A percentile compares a stretch with the other conserved stretches of the same genome.
phyloP scores from a whole-genome alignment of 1,139 yeast species.

The Taphrina populina region DNA sequence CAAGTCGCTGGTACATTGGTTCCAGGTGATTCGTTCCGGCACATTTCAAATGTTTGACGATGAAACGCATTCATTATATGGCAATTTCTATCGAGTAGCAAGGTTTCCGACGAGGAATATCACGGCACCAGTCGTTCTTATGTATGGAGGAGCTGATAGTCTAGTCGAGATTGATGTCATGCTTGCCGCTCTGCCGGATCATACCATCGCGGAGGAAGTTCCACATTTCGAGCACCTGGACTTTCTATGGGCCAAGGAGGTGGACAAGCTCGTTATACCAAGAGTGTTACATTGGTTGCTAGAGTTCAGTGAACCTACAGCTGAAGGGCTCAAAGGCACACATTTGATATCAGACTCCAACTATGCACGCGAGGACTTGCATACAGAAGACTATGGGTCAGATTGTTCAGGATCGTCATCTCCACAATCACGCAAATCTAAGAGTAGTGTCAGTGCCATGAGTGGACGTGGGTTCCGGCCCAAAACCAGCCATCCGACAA shows the following conservation, averaged over 20 bases:
- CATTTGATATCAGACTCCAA: neutral
- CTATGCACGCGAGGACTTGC: too few relatives aligned
- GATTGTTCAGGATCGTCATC: neutral
- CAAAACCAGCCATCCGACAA: constrained; percentile 7
- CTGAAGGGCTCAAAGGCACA: neutral
- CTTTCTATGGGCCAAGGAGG: constrained; percentile 79
- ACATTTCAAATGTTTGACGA: constrained; percentile 89
- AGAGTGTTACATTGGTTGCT: constrained; percentile 49
- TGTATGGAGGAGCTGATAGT: constrained; percentile 80
- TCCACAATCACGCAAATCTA: neutral
- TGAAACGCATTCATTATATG: constrained; percentile 39
- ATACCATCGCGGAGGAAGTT: constrained; percentile 51
- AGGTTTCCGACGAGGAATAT: constrained; percentile 68
- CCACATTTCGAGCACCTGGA: constrained; percentile 78
- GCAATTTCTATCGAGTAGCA: constrained; percentile 57
- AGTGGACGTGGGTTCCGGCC: constrained; percentile 8
- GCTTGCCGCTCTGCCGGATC: constrained; percentile 56
- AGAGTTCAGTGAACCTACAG: constrained; percentile 8
- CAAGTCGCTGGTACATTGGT: constrained; percentile 93
- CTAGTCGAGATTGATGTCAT: constrained; percentile 79
- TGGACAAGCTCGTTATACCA: constrained; percentile 55
- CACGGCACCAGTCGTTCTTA: constrained; percentile 64
- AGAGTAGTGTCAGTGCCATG: neutral
- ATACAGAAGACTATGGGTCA: neutral
- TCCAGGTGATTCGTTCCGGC: constrained; percentile 79